phyloP scores from a whole-genome alignment of 2,329 filamentous ascomycete genomes.

The Aspergillus latus region DNA sequence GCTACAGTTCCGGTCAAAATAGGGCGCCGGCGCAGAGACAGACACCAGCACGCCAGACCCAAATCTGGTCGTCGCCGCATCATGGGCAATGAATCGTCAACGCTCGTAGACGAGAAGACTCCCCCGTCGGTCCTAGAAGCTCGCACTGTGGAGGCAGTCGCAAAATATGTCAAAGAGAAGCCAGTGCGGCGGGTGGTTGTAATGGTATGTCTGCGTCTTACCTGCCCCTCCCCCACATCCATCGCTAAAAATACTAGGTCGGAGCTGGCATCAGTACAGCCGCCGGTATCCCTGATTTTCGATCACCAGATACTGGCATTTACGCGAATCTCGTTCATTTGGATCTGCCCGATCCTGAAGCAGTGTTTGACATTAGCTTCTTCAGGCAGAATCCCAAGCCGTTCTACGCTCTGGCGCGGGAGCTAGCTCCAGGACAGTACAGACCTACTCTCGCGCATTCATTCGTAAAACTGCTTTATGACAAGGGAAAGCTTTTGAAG shows the following conservation, averaged over 20 bases:
- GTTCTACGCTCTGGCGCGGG: conserved; percentile 88
- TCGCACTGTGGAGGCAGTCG: conserved; percentile 71
- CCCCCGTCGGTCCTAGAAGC: conserved; percentile 65
- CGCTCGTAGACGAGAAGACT: conserved; percentile 62
- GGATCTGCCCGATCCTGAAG: conserved; percentile 83
- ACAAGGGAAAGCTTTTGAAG: conserved; percentile 76
- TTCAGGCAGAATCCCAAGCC: conserved; percentile 81
- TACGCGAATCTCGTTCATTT: conserved; percentile 89
- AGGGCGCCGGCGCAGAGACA: conserved; percentile 25
- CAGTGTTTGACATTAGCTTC: conserved; percentile 89
- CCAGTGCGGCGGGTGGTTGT: conserved; percentile 72
- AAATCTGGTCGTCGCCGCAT: conserved; percentile 22
- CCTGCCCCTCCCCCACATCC: conserved; percentile 10
- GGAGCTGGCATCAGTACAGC: conserved; percentile 73
- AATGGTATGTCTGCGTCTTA: conserved; percentile 53
- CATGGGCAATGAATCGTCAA: conserved; percentile 86
- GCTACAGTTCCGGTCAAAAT: conserved; percentile 16
- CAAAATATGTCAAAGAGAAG: conserved; percentile 74
- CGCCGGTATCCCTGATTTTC: conserved; percentile 79
- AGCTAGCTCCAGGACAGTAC: conserved; percentile 88
- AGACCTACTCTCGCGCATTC: conserved; percentile 85
- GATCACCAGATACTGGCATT: conserved; percentile 87
- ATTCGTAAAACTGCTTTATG: conserved; percentile 79
- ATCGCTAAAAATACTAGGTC: conserved; percentile 49
- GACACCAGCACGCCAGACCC: conserved; percentile 22